These are phyloP conservation scores for Saposhnikovia divaricata DNA, from an alignment of 129 eudicot genomes.

Conservation along the genomic window DNA sequence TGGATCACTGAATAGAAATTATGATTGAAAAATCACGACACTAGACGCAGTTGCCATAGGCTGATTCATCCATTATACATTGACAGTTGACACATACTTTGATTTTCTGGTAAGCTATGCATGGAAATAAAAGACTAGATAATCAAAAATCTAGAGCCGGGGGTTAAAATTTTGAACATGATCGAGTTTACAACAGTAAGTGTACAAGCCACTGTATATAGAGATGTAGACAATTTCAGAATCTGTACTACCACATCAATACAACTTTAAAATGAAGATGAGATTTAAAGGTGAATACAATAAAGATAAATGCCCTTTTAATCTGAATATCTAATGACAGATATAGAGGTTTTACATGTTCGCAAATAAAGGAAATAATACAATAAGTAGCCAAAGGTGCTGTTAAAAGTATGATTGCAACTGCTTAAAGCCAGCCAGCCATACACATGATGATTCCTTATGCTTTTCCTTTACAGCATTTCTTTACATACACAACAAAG, in stretches of 20 bases:
- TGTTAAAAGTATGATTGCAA: slow-evolving; percentile 14
- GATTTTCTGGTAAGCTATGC: neutral
- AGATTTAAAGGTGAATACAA: slow-evolving; percentile 17
- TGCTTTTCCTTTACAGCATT: slow-evolving; percentile 31
- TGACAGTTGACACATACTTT: neutral
- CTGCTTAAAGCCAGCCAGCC: slow-evolving; percentile 1
- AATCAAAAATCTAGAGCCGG: neutral
- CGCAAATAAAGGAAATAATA: slow-evolving; percentile 10
- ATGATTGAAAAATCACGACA: neutral
- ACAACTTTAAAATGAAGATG: slow-evolving; percentile 7
- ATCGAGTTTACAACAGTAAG: neutral
- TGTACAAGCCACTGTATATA: neutral
- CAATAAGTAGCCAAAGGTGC: neutral
- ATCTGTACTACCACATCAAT: slow-evolving; percentile 2
- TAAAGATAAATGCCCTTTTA: slow-evolving; percentile 3
- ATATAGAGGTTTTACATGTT: slow-evolving; percentile 21
- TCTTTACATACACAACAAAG: slow-evolving; percentile 4
- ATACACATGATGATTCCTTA: slow-evolving; percentile 21
- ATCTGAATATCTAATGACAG: slow-evolving; percentile 14
- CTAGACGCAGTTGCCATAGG: neutral
- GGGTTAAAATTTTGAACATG: neutral
- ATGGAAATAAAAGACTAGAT: neutral
- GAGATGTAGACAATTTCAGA: neutral
- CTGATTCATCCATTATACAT: neutral
- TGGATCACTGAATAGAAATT: neutral